A percentile compares a stretch with the other conserved stretches of the same genome.
phyloP scores from a whole-genome alignment of 495 filamentous ascomycete species.

The Tetracladium marchalianum region DNA sequence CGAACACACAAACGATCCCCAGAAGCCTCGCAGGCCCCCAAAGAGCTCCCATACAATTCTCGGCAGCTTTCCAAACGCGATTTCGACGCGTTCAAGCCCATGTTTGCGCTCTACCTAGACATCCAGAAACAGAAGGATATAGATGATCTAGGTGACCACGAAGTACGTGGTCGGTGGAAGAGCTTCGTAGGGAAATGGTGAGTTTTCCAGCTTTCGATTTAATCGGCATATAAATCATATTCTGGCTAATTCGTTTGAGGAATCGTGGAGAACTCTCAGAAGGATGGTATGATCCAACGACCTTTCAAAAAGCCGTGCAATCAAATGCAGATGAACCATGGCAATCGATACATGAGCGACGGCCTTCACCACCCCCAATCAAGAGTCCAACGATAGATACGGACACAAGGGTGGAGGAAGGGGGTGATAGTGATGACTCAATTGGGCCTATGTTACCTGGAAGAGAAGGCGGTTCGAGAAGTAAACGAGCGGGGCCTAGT shows the following conservation, averaged over 20 bases:
- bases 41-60: constrained; percentile 56
- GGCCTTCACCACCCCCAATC: background rate
- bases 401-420: constrained; percentile 8
- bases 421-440: constrained; percentile 44
- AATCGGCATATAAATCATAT: background rate
- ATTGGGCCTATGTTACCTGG: constrained; percentile 64
- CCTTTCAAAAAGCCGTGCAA: constrained; percentile 40
- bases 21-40: constrained; percentile 1
- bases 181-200: constrained; percentile 88
- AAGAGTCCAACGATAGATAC: constrained; percentile 8
- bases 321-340: constrained; percentile 5
- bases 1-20: constrained; percentile 11
- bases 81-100: constrained; percentile 47
- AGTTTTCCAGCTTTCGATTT: constrained; percentile 11
- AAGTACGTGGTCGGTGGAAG: constrained; percentile 81
- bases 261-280: constrained; percentile 87
- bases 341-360: background rate
- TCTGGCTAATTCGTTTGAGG: constrained; percentile 44
- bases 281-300: constrained; percentile 84
- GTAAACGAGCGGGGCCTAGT: constrained; percentile 49
- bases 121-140: constrained; percentile 72
- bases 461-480: constrained; percentile 15
- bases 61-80: constrained; percentile 56
- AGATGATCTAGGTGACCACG: constrained; percentile 52
- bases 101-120: constrained; percentile 83